phyloP scores from a whole-genome alignment of 495 filamentous ascomycete species.

The Neurospora sp. region DNA sequence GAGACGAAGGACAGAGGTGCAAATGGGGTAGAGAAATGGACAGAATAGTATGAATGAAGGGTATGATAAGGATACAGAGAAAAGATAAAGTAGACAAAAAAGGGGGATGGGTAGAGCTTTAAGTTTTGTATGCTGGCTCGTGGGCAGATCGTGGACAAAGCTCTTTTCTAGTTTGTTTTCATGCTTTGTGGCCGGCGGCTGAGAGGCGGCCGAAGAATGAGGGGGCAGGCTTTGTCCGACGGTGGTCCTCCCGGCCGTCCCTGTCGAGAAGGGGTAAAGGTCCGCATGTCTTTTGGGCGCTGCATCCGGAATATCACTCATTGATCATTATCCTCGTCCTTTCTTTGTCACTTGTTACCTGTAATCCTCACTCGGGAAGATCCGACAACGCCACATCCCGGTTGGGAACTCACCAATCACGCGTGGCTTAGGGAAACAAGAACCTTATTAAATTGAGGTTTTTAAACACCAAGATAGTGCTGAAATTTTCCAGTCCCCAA shows the following conservation, averaged over 20 bases:
- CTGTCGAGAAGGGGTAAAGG: not conserved
- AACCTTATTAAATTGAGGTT: not conserved
- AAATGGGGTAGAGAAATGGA: not conserved
- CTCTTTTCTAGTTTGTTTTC: not conserved
- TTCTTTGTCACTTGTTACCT: not conserved
- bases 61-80: not conserved
- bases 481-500: not conserved
- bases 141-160: not conserved
- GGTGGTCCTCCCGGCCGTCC: not conserved
- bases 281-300: not conserved
- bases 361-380: not conserved
- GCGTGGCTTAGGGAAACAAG: not conserved
- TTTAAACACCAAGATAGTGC: no score
- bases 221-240: not conserved
- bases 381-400: not conserved
- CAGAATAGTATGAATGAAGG: not conserved
- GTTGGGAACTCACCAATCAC: not conserved
- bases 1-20: not conserved
- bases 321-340: not conserved
- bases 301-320: not conserved
- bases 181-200: not conserved
- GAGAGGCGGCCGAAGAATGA: not conserved
- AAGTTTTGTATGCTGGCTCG: not conserved
- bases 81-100: not conserved
- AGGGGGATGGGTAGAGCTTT: not conserved